Base-by-base conservation (phyloP, 441 rosid species). In the Croton laevigatus region DNA sequence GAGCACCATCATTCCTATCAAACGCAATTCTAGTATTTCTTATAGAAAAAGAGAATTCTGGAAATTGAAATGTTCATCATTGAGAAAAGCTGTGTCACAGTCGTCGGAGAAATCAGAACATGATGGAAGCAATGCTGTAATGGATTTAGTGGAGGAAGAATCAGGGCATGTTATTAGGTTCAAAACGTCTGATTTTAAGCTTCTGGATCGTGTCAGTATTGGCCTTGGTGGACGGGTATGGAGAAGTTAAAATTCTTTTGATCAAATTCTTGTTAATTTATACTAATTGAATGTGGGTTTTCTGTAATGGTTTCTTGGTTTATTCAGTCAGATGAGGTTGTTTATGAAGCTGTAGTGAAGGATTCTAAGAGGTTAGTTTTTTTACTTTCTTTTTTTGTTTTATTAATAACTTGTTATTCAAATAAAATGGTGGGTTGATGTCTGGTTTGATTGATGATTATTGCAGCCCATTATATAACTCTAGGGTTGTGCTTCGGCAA, bases 221-320 rank as follows among this genome's bases (percentile, higher is more conserved):
- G 99, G 99, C 77, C 94, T 92, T 75, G 87, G 91, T 9, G 97
- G 97, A 20, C 77, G 93, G 93, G 99, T 92, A 88, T 61, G 81
- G 54, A 36, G 54, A 52, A 51, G 32, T 44, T 45, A 8, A 14
- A 61, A n/a, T n/a, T n/a, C n/a, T 27, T 17, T 37, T 40, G 27
- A 38, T 59, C 7, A 44, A 49, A 19, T 22, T 20, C 6, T 62
- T 27, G 19, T 13, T 38, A 8, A 40, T 20, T 40, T 22, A 5
- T 65, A 14, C 3, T 36, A 34, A 49, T 5, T 51, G 6, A 8
- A 3, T 23, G 16, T 71, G 32, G 4, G 55, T 49, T 65, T 69
- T 44, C 40, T 70, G 48, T 52, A 66, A 36, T 66, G 58, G 53
- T 48, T 52, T 45, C 34, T 27, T 27, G 32, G 32, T 53, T 78